Evolutionary conservation across 495 filamentous ascomycete genomes (phyloP).

Genomic region (Neurospora cerealis): DNA sequence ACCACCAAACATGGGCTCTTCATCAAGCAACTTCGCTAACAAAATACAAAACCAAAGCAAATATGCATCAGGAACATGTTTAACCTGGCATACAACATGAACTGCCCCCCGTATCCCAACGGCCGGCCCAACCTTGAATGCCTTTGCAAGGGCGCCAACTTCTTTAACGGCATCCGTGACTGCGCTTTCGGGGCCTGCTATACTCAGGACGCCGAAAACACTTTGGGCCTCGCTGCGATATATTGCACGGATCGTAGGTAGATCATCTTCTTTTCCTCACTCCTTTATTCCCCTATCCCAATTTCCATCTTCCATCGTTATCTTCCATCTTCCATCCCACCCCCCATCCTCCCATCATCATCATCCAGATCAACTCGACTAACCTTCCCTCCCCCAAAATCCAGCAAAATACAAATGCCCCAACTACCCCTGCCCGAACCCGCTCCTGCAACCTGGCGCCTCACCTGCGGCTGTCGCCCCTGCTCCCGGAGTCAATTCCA

Average conservation of each 20-base stretch:
- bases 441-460: not conserved
- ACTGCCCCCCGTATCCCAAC: constrained; percentile 2
- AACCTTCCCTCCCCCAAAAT: not conserved
- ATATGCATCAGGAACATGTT: constrained; percentile 14
- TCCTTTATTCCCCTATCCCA: not conserved
- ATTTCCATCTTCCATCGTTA: not conserved
- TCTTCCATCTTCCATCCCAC: not conserved
- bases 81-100: not conserved
- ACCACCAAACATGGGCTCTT: not conserved
- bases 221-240: not conserved
- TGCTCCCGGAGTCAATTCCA: not conserved
- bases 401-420: not conserved
- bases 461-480: not conserved
- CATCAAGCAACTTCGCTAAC: not conserved
- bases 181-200: constrained; percentile 6
- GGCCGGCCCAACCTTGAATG: constrained; percentile 5
- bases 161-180: constrained; percentile 10
- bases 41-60: not conserved
- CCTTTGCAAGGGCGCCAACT: constrained; percentile 9
- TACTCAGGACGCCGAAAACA: not conserved
- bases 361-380: not conserved
- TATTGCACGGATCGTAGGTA: not conserved
- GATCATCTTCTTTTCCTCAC: not conserved
- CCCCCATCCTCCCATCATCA: not conserved
- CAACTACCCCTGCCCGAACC: not conserved